Percentiles rank a stretch among this genome's conserved stretches.
Conservation (phyloP, 2,329 filamentous ascomycete species). For the Ophiostoma tasmaniense region DNA sequence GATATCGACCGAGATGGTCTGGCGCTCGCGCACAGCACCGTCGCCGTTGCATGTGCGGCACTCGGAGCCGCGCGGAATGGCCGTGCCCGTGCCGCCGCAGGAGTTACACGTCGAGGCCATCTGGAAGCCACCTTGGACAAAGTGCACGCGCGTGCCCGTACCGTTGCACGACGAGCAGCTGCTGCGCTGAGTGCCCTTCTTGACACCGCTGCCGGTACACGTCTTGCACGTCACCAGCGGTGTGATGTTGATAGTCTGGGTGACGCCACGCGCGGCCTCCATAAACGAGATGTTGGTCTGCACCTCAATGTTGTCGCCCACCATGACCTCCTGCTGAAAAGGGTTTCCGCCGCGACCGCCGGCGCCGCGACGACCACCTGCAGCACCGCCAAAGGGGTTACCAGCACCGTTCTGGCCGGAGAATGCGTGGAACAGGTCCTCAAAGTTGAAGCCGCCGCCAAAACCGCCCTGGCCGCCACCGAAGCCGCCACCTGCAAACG, state of each 20-base stretch:
- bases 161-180: conserved; percentile 76
- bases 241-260: conserved; percentile 78
- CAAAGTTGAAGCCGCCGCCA: conserved; percentile 82
- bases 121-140: conserved; percentile 89
- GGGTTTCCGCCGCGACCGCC: conserved; percentile 47
- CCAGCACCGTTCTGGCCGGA: conserved; percentile 37
- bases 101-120: conserved; percentile 81
- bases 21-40: conserved; percentile 74
- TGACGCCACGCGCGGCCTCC: conserved; percentile 87
- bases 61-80: conserved; percentile 69
- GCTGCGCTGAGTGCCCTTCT: conserved; percentile 63
- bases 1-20: conserved; percentile 82
- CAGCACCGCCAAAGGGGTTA: conserved; percentile 23
- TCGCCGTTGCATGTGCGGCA: conserved; percentile 73
- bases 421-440: conserved; percentile 89
- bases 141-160: conserved; percentile 77
- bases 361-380: conserved; percentile 40
- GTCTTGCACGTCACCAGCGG: conserved; percentile 74
- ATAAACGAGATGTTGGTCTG: conserved; percentile 89
- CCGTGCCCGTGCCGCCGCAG: conserved; percentile 71
- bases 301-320: conserved; percentile 95
- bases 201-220: conserved; percentile 76
- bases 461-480: conserved; percentile 63
- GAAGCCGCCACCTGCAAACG: conserved; percentile 49
- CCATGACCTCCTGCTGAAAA: conserved; percentile 69